Conservation (phyloP, 2,329 filamentous ascomycete genomes). For the Ambrosiella xylebori region DNA sequence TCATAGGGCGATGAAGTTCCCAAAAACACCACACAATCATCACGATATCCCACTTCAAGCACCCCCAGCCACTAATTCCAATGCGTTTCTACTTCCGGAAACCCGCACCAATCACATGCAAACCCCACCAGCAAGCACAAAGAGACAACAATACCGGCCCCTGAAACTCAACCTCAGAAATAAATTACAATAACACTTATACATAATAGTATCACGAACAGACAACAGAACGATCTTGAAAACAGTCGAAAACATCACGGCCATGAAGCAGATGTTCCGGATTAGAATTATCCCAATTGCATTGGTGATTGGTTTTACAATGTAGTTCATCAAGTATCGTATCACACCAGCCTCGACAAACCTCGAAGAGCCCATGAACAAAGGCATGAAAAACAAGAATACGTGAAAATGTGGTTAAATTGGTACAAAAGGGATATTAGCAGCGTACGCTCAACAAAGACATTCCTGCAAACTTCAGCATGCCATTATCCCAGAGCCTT, state of each 20-base stretch:
- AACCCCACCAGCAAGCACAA: not conserved
- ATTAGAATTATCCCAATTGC: constrained; percentile 10
- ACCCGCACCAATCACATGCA: not conserved
- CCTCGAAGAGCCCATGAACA: not conserved
- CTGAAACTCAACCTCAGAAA: not conserved
- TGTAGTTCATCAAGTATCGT: constrained; percentile 3
- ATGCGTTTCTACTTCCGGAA: not conserved
- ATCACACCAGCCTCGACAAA: constrained; percentile 5
- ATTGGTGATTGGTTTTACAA: constrained; percentile 3
- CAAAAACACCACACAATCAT: too few relatives aligned
- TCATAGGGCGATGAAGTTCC: too few relatives aligned
- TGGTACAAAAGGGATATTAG: constrained; percentile 13
- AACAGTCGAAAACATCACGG: constrained; percentile 5
- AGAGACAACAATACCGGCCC: not conserved
- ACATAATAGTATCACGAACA: not conserved
- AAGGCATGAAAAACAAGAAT: constrained; percentile 9
- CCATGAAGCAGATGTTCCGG: not conserved
- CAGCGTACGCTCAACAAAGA: constrained; percentile 13
- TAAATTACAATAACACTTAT: not conserved
- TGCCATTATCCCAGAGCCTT: constrained; percentile 14
- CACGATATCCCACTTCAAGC: too few relatives aligned
- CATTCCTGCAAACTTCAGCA: constrained; percentile 13
- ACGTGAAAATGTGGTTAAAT: constrained; percentile 14
- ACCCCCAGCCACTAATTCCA: not conserved
- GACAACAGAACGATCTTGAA: not conserved